phyloP scores from a whole-genome alignment of 2,329 filamentous ascomycete species.

The Calonectria ilicicola region DNA sequence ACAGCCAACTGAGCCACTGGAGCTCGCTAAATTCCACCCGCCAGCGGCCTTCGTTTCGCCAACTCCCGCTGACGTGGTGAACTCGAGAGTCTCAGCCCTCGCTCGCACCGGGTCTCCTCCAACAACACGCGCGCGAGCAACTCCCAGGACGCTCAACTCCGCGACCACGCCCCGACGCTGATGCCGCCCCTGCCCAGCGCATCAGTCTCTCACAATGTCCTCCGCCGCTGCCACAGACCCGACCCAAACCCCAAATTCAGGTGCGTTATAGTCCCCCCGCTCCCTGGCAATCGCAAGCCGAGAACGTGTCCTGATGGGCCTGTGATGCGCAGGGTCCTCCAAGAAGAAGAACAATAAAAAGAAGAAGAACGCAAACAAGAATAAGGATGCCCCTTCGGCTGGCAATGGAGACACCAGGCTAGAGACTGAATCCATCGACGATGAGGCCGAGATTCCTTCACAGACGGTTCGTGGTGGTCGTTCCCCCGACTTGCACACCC shows the following conservation, averaged over 20 bases:
- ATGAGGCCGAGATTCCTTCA: constrained; percentile 56
- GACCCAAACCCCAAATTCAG: constrained; percentile 50
- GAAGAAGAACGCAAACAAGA: constrained; percentile 67
- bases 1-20: constrained; percentile 20
- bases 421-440: constrained; percentile 56
- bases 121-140: constrained; percentile 33
- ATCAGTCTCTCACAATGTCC: constrained; percentile 51
- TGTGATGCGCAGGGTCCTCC: constrained; percentile 49
- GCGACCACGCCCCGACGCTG: constrained; percentile 32
- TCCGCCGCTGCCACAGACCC: constrained; percentile 51
- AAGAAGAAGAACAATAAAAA: constrained; percentile 72
- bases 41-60: constrained; percentile 18
- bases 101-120: constrained; percentile 23
- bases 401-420: constrained; percentile 47
- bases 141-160: constrained; percentile 23
- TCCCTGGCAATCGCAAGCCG: constrained; percentile 38
- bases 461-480: constrained; percentile 43
- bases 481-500: constrained; percentile 16
- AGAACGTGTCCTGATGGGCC: constrained; percentile 47
- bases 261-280: constrained; percentile 46
- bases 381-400: constrained; percentile 54
- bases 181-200: constrained; percentile 38
- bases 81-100: constrained; percentile 26
- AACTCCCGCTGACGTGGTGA: constrained; percentile 41
- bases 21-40: constrained; percentile 41